Conservation (phyloP, 129 eudicot genomes). For the Flaveria ramosissima region DNA sequence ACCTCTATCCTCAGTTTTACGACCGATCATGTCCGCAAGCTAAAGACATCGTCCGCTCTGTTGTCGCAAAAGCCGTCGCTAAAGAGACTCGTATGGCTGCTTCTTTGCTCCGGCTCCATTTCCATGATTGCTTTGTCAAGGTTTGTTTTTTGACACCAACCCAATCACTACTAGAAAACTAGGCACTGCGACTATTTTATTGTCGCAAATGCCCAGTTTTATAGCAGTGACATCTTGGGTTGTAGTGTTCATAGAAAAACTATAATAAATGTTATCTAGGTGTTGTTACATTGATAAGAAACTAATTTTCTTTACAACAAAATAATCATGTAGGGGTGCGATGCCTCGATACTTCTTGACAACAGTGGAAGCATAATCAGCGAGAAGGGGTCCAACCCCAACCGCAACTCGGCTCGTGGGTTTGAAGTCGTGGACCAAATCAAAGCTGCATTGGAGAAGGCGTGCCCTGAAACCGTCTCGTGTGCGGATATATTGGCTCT, state of each 20-base stretch:
- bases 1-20: constrained; percentile 42
- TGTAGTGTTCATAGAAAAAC: background rate
- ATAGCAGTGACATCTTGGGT: background rate
- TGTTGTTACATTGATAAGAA: background rate
- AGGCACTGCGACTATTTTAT: too few relatives aligned
- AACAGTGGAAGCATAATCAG: constrained; percentile 40
- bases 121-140: constrained; percentile 95
- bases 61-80: constrained; percentile 77
- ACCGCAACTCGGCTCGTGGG: constrained; percentile 49
- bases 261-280: background rate
- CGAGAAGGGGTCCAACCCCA: constrained; percentile 50
- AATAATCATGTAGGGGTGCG: constrained; percentile 48
- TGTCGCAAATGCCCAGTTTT: background rate
- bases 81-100: constrained; percentile 93
- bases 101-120: constrained; percentile 80
- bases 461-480: constrained; percentile 53
- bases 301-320: background rate
- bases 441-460: constrained; percentile 48
- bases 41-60: constrained; percentile 52
- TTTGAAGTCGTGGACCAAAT: constrained; percentile 50
- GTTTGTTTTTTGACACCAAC: constrained; percentile 29
- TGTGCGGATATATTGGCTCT: constrained; percentile 54
- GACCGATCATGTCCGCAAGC: constrained; percentile 69
- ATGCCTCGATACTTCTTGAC: constrained; percentile 55
- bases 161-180: too few relatives aligned